Percentiles rank a stretch among this genome's conserved stretches.
Evolutionary conservation across 768 basidiomycete species (phyloP).

Genomic region (Trametes maxima): DNA sequence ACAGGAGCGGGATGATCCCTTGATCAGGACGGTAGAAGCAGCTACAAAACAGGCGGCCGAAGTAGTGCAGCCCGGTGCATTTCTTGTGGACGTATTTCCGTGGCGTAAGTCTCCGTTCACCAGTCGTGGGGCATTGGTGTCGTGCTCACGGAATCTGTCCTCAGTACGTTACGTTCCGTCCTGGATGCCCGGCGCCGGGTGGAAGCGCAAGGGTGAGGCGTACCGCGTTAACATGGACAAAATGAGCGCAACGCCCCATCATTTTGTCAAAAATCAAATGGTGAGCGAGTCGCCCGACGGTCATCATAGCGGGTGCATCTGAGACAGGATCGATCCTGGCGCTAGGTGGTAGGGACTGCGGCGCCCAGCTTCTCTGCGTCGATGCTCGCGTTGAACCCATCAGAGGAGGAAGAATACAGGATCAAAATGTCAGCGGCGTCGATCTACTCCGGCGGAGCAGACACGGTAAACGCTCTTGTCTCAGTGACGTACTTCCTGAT

Average conservation of each 20-base stretch:
- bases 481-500: background rate
- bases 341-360: slow-evolving; percentile 25
- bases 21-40: slow-evolving; percentile 26
- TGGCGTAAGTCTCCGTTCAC: slow-evolving; percentile 28
- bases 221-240: slow-evolving; percentile 24
- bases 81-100: slow-evolving; percentile 37
- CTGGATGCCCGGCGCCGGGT: slow-evolving; percentile 46
- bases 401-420: slow-evolving; percentile 56
- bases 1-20: slow-evolving; percentile 21
- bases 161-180: slow-evolving; percentile 34
- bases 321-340: background rate
- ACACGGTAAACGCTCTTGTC: slow-evolving; percentile 12
- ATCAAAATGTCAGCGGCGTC: slow-evolving; percentile 58
- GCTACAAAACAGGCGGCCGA: slow-evolving; percentile 28
- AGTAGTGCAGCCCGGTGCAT: slow-evolving; percentile 37
- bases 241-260: slow-evolving; percentile 33
- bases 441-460: slow-evolving; percentile 19
- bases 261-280: slow-evolving; percentile 36
- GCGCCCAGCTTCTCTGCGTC: slow-evolving; percentile 26
- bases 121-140: background rate
- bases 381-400: slow-evolving; percentile 40
- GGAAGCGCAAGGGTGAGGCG: slow-evolving; percentile 37
- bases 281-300: slow-evolving; percentile 21
- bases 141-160: background rate
- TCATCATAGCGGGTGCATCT: background rate